These are phyloP conservation scores for Bigelowiella natans DNA, from an alignment of 78 protist species.

Conservation along the genomic window DNA sequence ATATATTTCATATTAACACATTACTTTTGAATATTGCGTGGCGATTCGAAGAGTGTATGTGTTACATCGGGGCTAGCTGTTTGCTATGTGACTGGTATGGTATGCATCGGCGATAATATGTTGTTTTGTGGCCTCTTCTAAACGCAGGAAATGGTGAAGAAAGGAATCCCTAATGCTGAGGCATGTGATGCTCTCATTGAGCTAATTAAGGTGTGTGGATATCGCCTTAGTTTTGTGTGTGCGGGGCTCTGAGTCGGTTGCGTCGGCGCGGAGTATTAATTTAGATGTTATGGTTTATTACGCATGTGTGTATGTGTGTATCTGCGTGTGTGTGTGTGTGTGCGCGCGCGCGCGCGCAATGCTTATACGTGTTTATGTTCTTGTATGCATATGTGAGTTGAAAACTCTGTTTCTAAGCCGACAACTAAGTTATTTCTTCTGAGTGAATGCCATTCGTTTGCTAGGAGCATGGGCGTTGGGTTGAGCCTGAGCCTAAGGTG, in stretches of 20 bases:
- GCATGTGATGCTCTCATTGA: constrained; percentile 32
- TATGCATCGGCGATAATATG: too few relatives aligned
- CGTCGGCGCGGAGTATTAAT: too few relatives aligned
- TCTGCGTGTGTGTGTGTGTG: too few relatives aligned
- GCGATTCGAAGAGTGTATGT: neutral
- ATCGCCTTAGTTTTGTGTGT: too few relatives aligned
- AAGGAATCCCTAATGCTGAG: neutral
- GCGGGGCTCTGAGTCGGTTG: too few relatives aligned
- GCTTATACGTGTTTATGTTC: neutral
- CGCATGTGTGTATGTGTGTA: too few relatives aligned
- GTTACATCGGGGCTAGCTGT: neutral
- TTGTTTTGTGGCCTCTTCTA: too few relatives aligned
- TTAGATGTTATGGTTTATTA: too few relatives aligned
- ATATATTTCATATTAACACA: neutral
- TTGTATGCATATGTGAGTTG: neutral
- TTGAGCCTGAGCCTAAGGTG: neutral
- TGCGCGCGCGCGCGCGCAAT: too few relatives aligned
- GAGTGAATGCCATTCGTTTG: neutral
- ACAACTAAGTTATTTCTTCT: neutral
- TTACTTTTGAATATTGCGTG: neutral
- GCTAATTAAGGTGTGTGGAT: constrained; percentile 48
- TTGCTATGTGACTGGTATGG: too few relatives aligned
- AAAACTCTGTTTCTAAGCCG: neutral
- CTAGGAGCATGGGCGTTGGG: neutral
- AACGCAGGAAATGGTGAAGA: neutral